phyloP scores from a whole-genome alignment of 768 basidiomycete genomes.

The Serendipita sp. region DNA sequence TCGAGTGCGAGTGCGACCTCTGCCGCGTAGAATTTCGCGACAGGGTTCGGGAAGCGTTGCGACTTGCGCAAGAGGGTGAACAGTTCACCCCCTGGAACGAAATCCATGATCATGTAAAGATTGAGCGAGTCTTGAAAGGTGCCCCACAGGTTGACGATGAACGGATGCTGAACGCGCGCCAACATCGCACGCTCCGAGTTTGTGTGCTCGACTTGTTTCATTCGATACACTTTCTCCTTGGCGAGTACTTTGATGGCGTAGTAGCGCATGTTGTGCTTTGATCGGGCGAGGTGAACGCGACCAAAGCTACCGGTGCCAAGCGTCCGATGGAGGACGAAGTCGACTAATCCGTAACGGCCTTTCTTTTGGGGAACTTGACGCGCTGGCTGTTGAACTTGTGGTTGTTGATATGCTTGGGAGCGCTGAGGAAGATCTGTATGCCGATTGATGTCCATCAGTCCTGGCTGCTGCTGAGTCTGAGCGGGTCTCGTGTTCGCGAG shows the following conservation, averaged over 20 bases:
- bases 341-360: constrained; percentile 52
- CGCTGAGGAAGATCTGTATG: neutral
- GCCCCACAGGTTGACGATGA: constrained; percentile 95
- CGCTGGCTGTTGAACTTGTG: neutral
- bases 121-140: constrained; percentile 84
- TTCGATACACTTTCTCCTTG: constrained; percentile 81
- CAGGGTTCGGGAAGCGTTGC: constrained; percentile 89
- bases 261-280: constrained; percentile 87
- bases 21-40: constrained; percentile 95
- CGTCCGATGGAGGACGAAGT: constrained; percentile 70
- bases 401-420: neutral
- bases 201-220: constrained; percentile 96
- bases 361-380: constrained; percentile 1
- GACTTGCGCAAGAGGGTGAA: constrained; percentile 87
- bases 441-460: neutral
- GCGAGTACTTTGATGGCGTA: constrained; percentile 91
- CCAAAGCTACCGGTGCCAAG: constrained; percentile 95
- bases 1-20: constrained; percentile 88
- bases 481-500: neutral
- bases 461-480: neutral
- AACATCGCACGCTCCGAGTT: constrained; percentile 89
- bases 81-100: constrained; percentile 90
- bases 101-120: constrained; percentile 97
- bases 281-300: constrained; percentile 81
- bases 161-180: constrained; percentile 70